Percentiles rank a stretch among this genome's conserved stretches.
These are phyloP conservation scores for Apiotrichum mycotoxinovorans DNA, from an alignment of 1,284 basidiomycete genomes.

Conservation along the genomic window DNA sequence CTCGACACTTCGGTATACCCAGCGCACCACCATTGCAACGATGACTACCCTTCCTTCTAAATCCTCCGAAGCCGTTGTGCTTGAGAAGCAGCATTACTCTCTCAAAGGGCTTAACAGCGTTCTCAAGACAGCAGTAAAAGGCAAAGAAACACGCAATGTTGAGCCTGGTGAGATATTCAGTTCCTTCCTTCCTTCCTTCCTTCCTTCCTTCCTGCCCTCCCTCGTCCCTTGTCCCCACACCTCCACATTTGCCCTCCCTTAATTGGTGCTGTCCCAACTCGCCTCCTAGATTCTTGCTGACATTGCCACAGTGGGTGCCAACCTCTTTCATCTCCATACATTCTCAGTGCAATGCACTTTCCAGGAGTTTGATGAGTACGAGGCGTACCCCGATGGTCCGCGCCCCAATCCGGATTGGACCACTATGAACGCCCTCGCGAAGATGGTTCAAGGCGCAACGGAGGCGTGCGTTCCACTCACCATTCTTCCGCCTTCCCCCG, in stretches of 20 bases:
- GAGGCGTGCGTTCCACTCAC: slow-evolving; percentile 6
- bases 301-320: not conserved
- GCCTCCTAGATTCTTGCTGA: not conserved
- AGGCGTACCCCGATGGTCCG: slow-evolving; percentile 5
- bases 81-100: not conserved
- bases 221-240: too few relatives aligned
- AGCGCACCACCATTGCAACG: not conserved
- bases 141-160: not conserved
- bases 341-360: slow-evolving; percentile 30
- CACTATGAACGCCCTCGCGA: slow-evolving; percentile 2
- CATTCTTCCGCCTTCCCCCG: slow-evolving; percentile 2
- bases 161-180: not conserved
- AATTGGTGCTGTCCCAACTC: too few relatives aligned
- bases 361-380: slow-evolving; percentile 5
- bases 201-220: too few relatives aligned
- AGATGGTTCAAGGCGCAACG: not conserved
- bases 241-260: not conserved
- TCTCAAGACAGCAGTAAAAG: not conserved
- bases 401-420: slow-evolving; percentile 7
- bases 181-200: not conserved
- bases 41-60: not conserved
- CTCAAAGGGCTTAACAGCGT: not conserved
- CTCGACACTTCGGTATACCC: not conserved
- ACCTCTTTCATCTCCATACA: slow-evolving; percentile 36
- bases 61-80: not conserved